Evolutionary conservation across 345 rosid genomes (phyloP), one percentile per base, ranked within the genome.

Genomic region (Orychophragmus violaceus): DNA sequence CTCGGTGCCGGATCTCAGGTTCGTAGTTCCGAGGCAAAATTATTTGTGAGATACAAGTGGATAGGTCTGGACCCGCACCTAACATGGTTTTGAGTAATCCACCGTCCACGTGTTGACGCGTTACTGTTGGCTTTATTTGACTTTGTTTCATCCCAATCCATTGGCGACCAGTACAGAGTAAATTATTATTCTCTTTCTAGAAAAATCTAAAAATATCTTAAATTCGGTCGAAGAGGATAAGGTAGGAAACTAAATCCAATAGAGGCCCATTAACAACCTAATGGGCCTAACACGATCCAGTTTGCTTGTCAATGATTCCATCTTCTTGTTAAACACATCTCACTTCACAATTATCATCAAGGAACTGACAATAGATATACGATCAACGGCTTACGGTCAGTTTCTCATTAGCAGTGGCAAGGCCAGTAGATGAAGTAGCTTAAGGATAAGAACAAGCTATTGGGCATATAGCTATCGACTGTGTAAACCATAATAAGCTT

Each of bases 91-190:
- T 33, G 62, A 48, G 67, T 58, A 52, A 69, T 52, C 75, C 10
- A 6, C 62, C 64, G 62, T 75, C 66, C 78, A 63, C 74, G 75
- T 63, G 71, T 49, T 1, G 22, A 65, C 71, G 79, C 71, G 72
- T 70, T 64, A 76, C 68, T 76, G 79, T 27, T 63, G 74, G 57
- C 66, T 63, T 69, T 51, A 19, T 25, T 54, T 70, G 59, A 69
- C 79, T 64, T 68, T 3, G 0, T 23, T 53, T 25, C 68, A 33
- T 33, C 6, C 58, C 52, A 59, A 66, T 67, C 77, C 28, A 52
- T 67, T 67, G 58, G 73, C 73, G 54, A 44, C 49, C 45, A 50
- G 11, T 50, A 17, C 2, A 9, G 16, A 59, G 24, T 74, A n/a
- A 59, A 48, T 45, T 45, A 59, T 64, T 58, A 18, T 7, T 54